A percentile compares a stretch with the other conserved stretches of the same genome.
These are phyloP conservation scores for Funneliformis geosporum DNA, from an alignment of 192 early-diverging fungal species.

Conservation along the genomic window DNA sequence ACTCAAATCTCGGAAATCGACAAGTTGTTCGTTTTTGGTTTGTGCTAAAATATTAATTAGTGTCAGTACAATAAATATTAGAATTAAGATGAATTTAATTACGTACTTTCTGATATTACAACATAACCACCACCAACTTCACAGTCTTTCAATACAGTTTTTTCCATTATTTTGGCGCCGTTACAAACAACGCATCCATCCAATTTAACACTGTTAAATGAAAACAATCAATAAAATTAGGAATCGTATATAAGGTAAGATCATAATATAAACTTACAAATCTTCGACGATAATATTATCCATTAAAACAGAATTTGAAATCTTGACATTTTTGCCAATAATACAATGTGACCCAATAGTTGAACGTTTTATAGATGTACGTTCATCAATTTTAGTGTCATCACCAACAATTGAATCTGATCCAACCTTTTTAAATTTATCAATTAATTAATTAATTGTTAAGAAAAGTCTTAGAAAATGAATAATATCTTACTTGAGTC, in stretches of 20 bases:
- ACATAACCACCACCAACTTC: constrained; percentile 72
- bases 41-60: constrained; percentile 9
- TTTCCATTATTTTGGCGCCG: constrained; percentile 74
- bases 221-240: constrained; percentile 15
- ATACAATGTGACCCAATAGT: constrained; percentile 90
- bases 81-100: not conserved
- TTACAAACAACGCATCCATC: constrained; percentile 88
- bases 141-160: constrained; percentile 83
- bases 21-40: constrained; percentile 14
- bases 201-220: constrained; percentile 68
- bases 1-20: constrained; percentile 10
- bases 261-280: constrained; percentile 45
- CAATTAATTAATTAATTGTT: no score
- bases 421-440: constrained; percentile 62
- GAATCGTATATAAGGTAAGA: not conserved
- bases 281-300: constrained; percentile 94
- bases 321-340: constrained; percentile 97
- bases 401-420: constrained; percentile 90
- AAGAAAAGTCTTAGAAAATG: no score
- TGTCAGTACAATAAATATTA: not conserved
- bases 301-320: constrained; percentile 94
- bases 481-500: constrained; percentile 38
- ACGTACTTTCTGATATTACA: constrained; percentile 61
- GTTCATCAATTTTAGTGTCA: constrained; percentile 85
- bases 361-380: constrained; percentile 91